These are phyloP conservation scores for Plectosphaerella sp. DNA, from an alignment of 2,329 filamentous ascomycete species.

Conservation along the genomic window DNA sequence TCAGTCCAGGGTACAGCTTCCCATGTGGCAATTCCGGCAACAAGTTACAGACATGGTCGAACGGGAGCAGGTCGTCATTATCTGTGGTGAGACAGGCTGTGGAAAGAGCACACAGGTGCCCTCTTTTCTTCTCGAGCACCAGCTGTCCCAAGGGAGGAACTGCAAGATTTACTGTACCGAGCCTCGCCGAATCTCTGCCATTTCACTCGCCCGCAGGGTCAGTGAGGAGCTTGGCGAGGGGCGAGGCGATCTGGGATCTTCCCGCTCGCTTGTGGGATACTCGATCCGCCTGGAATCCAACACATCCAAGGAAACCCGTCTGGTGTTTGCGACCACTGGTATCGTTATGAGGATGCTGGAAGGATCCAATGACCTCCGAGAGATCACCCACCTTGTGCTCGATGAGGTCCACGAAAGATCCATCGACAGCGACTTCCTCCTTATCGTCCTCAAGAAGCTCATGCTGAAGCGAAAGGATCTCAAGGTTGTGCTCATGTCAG, in stretches of 20 bases:
- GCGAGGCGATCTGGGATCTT: constrained; percentile 75
- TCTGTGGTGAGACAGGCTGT: constrained; percentile 95
- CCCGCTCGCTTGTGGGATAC: constrained; percentile 84
- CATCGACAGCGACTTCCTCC: constrained; percentile 93
- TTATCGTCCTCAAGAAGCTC: constrained; percentile 85
- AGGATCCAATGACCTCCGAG: constrained; percentile 75
- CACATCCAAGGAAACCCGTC: constrained; percentile 71
- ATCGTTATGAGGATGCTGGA: constrained; percentile 99
- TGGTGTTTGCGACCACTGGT: constrained; percentile 85
- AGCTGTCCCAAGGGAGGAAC: constrained; percentile 71
- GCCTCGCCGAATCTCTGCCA: constrained; percentile 90
- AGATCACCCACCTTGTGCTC: constrained; percentile 91
- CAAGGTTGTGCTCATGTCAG: constrained; percentile 95
- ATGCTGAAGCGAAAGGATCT: constrained; percentile 73
- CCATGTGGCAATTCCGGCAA: constrained; percentile 82
- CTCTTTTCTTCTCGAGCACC: constrained; percentile 85
- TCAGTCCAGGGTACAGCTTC: constrained; percentile 70
- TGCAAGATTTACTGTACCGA: constrained; percentile 97
- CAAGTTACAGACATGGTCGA: constrained; percentile 75
- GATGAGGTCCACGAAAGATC: constrained; percentile 96
- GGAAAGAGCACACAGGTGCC: constrained; percentile 99
- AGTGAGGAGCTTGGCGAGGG: constrained; percentile 91
- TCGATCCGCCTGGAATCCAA: constrained; percentile 92
- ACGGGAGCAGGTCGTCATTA: constrained; percentile 78
- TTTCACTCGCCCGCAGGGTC: constrained; percentile 87